Evolutionary conservation across 495 filamentous ascomycete species (phyloP).

Genomic region (Aspergillus baeticus): DNA sequence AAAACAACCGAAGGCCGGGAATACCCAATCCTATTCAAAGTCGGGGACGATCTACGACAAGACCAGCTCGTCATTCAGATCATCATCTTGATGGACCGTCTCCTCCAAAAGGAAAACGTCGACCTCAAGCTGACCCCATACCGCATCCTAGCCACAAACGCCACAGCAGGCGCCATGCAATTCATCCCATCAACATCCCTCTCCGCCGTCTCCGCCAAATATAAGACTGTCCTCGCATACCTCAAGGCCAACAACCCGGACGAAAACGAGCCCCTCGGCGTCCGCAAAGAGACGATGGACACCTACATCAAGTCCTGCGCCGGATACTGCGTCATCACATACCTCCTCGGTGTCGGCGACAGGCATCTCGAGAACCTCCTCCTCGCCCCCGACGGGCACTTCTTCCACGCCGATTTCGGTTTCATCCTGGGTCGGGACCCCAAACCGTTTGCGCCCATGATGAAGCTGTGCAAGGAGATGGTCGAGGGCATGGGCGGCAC

Average conservation of each 20-base stretch:
- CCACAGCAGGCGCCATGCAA: conserved; percentile 85
- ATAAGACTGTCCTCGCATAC: conserved; percentile 82
- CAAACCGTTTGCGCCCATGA: conserved; percentile 93
- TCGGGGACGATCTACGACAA: conserved; percentile 93
- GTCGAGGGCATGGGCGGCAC: conserved; percentile 95
- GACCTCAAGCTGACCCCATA: conserved; percentile 95
- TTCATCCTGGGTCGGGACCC: conserved; percentile 97
- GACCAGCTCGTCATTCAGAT: conserved; percentile 98
- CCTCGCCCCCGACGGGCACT: conserved; percentile 83
- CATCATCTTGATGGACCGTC: conserved; percentile 95
- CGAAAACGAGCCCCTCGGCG: conserved; percentile 73
- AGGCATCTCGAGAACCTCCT: conserved; percentile 95
- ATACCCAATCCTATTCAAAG: conserved; percentile 95
- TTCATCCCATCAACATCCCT: conserved; percentile 86
- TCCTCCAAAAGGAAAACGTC: conserved; percentile 94
- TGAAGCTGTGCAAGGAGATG: conserved; percentile 98
- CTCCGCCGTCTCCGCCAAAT: conserved; percentile 75
- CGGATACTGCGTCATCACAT: conserved; percentile 98
- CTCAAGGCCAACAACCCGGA: conserved; percentile 90
- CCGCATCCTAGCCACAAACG: conserved; percentile 89
- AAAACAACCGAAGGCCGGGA: conserved; percentile 71
- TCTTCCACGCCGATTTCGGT: conserved; percentile 98
- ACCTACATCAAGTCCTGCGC: conserved; percentile 95
- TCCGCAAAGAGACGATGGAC: conserved; percentile 90
- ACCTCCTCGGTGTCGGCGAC: conserved; percentile 96